Base-by-base conservation (phyloP, 345 rosid species). In the Kandelia obovata region DNA sequence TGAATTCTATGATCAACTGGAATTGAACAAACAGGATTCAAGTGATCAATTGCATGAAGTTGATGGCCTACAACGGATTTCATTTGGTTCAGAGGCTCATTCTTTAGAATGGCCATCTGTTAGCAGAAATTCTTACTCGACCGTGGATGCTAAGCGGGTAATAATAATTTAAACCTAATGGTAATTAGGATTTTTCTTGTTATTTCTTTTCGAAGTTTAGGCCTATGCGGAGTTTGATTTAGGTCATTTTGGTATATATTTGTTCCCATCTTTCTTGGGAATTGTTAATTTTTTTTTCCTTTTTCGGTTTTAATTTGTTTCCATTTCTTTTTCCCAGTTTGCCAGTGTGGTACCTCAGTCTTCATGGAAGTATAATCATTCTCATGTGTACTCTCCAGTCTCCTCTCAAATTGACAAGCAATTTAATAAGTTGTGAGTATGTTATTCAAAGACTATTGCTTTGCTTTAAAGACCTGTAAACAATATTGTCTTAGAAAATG, bases 341-440 rank as follows among this genome's bases (percentile, higher is more conserved):
- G 75, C 71, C 57, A 68, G 73, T 31, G 28, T 64, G 70, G 76
- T 83, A 47, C 72, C 81, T 62, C 84, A 81, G 65, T 69, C 93
- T 73, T 84, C 82, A n/a, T 79, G 86, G 91, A 84, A 74, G 61
- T 79, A 82, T 80, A 80, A 81, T 65, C 72, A 52, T 70, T 68
- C 74, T 72, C 83, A 71, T 73, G 77, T 64, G 76, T 68, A 73
- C 69, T 75, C 80, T 64, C 73, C 84, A 65, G 83, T 71, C 71
- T 69, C 69, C 26, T 67, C 71, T 30, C 90, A 69, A 65, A 63
- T 88, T 75, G 97, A 90, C 79, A 86, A 81, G 83, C 98, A 86
- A 69, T 87, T 92, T 65, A 87, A 86, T 70, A 92, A 84, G 81
- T 77, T 89, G 98, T 90, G 78, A 89, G 97, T 87, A 68, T 47